Base-by-base conservation (phyloP, 768 basidiomycete genomes). In the Termitomyces sp. region DNA sequence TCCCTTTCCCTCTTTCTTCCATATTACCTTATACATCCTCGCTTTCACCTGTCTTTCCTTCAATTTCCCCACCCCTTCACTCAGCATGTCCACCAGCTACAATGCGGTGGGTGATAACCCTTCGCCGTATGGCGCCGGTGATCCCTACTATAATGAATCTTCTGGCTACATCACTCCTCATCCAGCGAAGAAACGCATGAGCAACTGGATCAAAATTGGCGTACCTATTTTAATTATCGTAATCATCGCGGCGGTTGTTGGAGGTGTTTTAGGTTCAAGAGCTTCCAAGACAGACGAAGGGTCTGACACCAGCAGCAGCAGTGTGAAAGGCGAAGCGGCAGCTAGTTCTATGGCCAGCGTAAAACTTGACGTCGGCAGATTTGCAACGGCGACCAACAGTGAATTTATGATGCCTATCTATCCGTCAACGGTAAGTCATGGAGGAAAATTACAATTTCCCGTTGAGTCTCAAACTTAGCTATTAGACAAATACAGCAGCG, bases 351-450 rank as follows among this genome's bases (percentile, higher is more conserved):
- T 78, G 28, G 77, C 76, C 19, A 82, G 81, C 58, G 76, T 75
- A 22, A 85, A 88, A 70, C 71, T 79, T 40, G 74, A 75, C n/a
- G 56, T 84, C 32, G 89, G 87, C 19, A 67, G 82, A 40, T 90
- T 85, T 64, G 82, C 93, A 28, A 87, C 87, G 2, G 83, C 84
- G 5, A 97, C 94, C 17, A 79, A 94, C 65, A 82, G 83, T 63
- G 77, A 82, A 47, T 96, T 83, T 67, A 78, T 87, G 74, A 76
- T 92, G 53, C 95, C 95, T 0, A 65, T 94, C 26, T 96, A 95
- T 67, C 91, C 93, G 6, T 86, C 90, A 19, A 90, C 90, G 5
- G 94, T 95, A 58, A 74, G 91, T 81, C 9, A 38, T 8, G n/a
- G 11, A 37, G 38, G 52, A 37, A 22, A 55, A 30, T 43, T 53